Percentiles rank a stretch among this genome's conserved stretches.
Conservation (phyloP, 148 eudicot species). For the Rhododendron ovatum region DNA sequence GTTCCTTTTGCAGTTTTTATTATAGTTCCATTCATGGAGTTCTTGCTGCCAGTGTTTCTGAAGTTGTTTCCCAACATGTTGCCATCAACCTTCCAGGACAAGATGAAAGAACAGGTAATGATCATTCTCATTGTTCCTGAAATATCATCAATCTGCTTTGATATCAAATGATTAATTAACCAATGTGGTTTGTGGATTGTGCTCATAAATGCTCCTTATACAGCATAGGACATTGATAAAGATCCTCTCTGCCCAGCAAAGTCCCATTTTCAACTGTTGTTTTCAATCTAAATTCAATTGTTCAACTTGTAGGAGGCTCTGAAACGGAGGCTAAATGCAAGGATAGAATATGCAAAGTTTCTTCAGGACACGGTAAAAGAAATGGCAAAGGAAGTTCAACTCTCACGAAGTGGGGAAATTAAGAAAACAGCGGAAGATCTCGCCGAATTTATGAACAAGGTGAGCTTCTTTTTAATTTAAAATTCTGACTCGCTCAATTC, state of each 20-base stretch:
- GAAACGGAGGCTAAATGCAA: conserved; percentile 71
- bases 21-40: conserved; percentile 93
- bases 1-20: conserved; percentile 89
- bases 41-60: conserved; percentile 81
- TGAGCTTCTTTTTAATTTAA: conserved; percentile 4
- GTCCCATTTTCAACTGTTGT: neutral
- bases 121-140: conserved; percentile 2
- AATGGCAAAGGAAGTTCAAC: conserved; percentile 94
- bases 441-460: conserved; percentile 81
- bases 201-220: conserved; percentile 8
- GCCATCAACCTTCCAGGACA: conserved; percentile 91
- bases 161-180: neutral
- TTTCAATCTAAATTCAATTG: neutral
- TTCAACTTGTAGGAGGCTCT: conserved; percentile 56
- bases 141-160: neutral
- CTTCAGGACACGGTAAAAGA: conserved; percentile 90
- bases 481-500: neutral
- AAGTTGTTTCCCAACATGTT: conserved; percentile 89
- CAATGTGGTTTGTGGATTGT: neutral
- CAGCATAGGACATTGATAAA: neutral
- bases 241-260: neutral
- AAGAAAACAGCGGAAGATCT: conserved; percentile 94
- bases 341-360: conserved; percentile 95
- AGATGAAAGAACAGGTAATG: conserved; percentile 90
- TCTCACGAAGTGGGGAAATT: conserved; percentile 72